Conservation (phyloP, 805 yeast genomes). For the Kurtzmaniella fragi region DNA sequence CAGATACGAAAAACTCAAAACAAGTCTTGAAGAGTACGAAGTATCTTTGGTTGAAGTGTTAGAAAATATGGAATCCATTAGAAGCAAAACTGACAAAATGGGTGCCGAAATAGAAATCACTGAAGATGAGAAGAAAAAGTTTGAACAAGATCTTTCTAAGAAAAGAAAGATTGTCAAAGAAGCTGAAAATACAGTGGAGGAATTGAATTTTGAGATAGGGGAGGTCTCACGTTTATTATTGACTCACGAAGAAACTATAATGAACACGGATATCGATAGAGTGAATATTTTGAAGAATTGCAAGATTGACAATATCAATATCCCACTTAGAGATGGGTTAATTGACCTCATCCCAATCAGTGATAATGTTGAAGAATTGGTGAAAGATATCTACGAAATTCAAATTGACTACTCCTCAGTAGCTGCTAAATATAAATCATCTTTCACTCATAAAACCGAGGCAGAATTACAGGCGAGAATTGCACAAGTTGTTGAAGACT, state of each 20-base stretch:
- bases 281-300: slow-evolving; percentile 61
- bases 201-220: slow-evolving; percentile 28
- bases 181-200: slow-evolving; percentile 30
- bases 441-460: slow-evolving; percentile 33
- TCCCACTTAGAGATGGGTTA: slow-evolving; percentile 61
- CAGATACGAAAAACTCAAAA: slow-evolving; percentile 42
- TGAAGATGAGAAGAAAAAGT: slow-evolving; percentile 13
- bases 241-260: slow-evolving; percentile 47
- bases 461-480: slow-evolving; percentile 27
- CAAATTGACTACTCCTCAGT: slow-evolving; percentile 52
- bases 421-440: slow-evolving; percentile 33
- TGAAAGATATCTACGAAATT: slow-evolving; percentile 40
- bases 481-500: slow-evolving; percentile 33
- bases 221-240: slow-evolving; percentile 28
- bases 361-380: slow-evolving; percentile 36
- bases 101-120: slow-evolving; percentile 26
- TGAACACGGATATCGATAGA: slow-evolving; percentile 51
- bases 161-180: slow-evolving; percentile 25
- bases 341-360: slow-evolving; percentile 60
- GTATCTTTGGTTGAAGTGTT: slow-evolving; percentile 23
- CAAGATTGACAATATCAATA: slow-evolving; percentile 60
- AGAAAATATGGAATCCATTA: slow-evolving; percentile 26
- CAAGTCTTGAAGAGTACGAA: slow-evolving; percentile 34
- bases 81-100: slow-evolving; percentile 15
- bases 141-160: slow-evolving; percentile 7